Percentiles rank a stretch among this genome's conserved stretches.
Conservation (phyloP, 1,139 yeast genomes). For the Pichia sp. region DNA sequence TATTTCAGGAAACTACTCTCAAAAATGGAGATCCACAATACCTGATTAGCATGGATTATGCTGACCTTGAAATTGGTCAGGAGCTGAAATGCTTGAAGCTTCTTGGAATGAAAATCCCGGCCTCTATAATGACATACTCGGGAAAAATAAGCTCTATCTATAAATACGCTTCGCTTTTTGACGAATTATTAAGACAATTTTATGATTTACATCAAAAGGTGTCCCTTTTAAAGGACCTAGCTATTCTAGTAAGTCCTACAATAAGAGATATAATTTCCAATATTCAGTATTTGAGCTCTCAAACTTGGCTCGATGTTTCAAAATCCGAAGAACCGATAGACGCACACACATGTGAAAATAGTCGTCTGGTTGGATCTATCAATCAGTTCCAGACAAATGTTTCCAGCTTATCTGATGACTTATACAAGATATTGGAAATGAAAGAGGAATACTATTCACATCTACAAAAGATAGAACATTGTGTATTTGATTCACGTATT, state of each 20-base stretch:
- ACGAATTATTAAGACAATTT: slow-evolving; percentile 44
- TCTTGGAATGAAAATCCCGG: slow-evolving; percentile 61
- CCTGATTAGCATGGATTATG: slow-evolving; percentile 49
- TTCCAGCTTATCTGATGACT: slow-evolving; percentile 35
- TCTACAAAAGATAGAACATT: slow-evolving; percentile 31
- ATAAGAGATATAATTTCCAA: slow-evolving; percentile 34
- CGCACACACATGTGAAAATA: background rate
- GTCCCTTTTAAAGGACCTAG: slow-evolving; percentile 37
- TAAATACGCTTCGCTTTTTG: slow-evolving; percentile 55
- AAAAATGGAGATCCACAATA: slow-evolving; percentile 20
- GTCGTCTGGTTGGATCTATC: slow-evolving; percentile 22
- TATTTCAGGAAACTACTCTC: slow-evolving; percentile 33
- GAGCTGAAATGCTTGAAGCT: slow-evolving; percentile 51
- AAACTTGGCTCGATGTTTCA: slow-evolving; percentile 53
- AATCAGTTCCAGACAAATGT: slow-evolving; percentile 39
- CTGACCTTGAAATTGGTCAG: slow-evolving; percentile 42
- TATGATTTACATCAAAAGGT: slow-evolving; percentile 25
- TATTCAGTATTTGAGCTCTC: background rate
- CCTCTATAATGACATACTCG: slow-evolving; percentile 39
- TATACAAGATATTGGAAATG: slow-evolving; percentile 29
- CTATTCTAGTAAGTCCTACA: slow-evolving; percentile 41
- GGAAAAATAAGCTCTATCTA: slow-evolving; percentile 46
- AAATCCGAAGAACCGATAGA: slow-evolving; percentile 44
- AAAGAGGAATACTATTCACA: slow-evolving; percentile 20
- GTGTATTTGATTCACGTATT: slow-evolving; percentile 28